Conservation (phyloP, 2,329 filamentous ascomycete genomes). For the Diplodia mutila region DNA sequence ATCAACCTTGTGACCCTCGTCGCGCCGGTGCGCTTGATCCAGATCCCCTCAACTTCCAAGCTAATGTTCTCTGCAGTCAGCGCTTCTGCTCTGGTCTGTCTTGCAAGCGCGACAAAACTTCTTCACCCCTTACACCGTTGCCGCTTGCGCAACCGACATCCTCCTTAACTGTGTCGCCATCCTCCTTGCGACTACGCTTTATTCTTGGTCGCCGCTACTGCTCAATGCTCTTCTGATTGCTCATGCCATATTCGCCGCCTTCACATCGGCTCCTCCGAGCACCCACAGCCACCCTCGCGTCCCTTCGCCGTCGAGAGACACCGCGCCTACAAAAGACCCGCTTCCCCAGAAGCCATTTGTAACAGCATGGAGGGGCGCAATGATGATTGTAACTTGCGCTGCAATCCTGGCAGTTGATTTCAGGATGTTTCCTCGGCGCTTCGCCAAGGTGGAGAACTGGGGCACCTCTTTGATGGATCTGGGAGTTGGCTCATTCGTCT, state of each 20-base stretch:
- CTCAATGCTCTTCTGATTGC: slow-evolving; percentile 74
- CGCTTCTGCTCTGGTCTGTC: slow-evolving; percentile 84
- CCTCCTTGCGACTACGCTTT: slow-evolving; percentile 83
- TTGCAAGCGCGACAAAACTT: slow-evolving; percentile 83
- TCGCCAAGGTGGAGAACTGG: slow-evolving; percentile 99
- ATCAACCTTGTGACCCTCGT: slow-evolving; percentile 86
- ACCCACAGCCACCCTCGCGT: slow-evolving; percentile 29
- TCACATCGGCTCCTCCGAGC: slow-evolving; percentile 40
- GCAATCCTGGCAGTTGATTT: slow-evolving; percentile 98
- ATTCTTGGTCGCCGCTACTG: slow-evolving; percentile 73
- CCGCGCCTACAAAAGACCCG: slow-evolving; percentile 42
- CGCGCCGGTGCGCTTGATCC: slow-evolving; percentile 68
- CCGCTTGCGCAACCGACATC: slow-evolving; percentile 78
- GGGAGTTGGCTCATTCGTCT: slow-evolving; percentile 96
- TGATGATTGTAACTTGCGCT: slow-evolving; percentile 88
- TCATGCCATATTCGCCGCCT: slow-evolving; percentile 68
- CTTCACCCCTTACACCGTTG: slow-evolving; percentile 72
- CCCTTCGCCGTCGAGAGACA: slow-evolving; percentile 33
- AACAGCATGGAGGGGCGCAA: slow-evolving; percentile 85
- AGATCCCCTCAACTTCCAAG: slow-evolving; percentile 24
- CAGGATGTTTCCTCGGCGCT: slow-evolving; percentile 85
- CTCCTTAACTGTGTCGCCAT: slow-evolving; percentile 82
- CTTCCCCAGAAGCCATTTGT: slow-evolving; percentile 89
- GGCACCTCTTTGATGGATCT: slow-evolving; percentile 99
- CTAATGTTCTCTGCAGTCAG: slow-evolving; percentile 60